Percentiles rank a stretch among this genome's conserved stretches.
These are phyloP conservation scores for Paramecium octaurelia DNA, from an alignment of 73 alveolate species.

Conservation along the genomic window DNA sequence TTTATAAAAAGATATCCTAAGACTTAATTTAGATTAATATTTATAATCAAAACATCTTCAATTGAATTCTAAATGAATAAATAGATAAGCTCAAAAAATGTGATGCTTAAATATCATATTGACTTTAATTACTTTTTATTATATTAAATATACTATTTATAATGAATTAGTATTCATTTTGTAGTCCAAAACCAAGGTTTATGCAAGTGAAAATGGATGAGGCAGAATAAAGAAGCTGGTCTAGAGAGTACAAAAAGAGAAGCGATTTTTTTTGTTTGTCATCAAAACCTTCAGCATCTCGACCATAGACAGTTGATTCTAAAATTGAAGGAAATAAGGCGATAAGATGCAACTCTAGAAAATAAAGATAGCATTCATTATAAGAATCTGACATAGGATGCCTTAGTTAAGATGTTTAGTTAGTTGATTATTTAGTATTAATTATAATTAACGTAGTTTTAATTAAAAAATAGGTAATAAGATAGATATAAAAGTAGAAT, in stretches of 20 bases:
- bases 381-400: background rate
- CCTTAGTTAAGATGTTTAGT: background rate
- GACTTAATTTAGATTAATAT: too few relatives aligned
- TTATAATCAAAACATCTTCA: too few relatives aligned
- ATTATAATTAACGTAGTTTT: background rate
- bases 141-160: background rate
- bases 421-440: background rate
- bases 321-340: background rate
- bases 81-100: background rate
- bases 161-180: background rate
- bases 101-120: background rate
- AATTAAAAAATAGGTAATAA: background rate
- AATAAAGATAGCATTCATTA: background rate
- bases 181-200: conserved; percentile 4
- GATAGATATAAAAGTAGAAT: background rate
- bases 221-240: background rate
- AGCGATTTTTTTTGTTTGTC: background rate
- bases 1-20: too few relatives aligned
- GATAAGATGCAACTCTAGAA: background rate
- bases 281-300: background rate
- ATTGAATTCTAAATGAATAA: too few relatives aligned
- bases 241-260: background rate
- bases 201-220: background rate
- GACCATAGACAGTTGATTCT: background rate
- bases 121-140: background rate